Conservation (phyloP, 768 basidiomycete genomes). For the Leccinellum luteum region DNA sequence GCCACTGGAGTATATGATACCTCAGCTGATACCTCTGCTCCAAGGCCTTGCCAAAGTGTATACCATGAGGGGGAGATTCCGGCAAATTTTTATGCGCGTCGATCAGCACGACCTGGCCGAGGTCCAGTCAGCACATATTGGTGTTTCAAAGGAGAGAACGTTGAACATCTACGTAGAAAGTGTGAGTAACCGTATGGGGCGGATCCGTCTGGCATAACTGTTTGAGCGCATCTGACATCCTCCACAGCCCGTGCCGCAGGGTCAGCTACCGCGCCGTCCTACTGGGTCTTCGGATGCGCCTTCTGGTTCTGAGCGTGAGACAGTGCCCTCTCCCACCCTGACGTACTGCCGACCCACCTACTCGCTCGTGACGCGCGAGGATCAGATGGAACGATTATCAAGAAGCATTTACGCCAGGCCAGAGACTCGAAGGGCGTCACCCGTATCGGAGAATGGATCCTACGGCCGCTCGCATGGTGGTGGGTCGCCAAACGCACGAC, state of each 20-base stretch:
- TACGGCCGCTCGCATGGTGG: slow-evolving; percentile 16
- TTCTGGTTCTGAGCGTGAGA: slow-evolving; percentile 23
- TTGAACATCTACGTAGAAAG: slow-evolving; percentile 58
- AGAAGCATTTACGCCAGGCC: slow-evolving; percentile 16
- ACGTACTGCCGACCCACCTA: slow-evolving; percentile 4
- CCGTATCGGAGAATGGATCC: slow-evolving; percentile 18
- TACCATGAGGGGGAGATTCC: slow-evolving; percentile 63
- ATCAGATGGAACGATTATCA: slow-evolving; percentile 27
- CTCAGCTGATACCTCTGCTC: not conserved
- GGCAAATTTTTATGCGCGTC: slow-evolving; percentile 66
- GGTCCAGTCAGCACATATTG: slow-evolving; percentile 54
- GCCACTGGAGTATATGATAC: not conserved
- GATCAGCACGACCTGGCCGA: slow-evolving; percentile 48
- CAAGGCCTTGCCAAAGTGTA: slow-evolving; percentile 69
- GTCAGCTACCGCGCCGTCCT: slow-evolving; percentile 27
- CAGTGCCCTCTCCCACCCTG: slow-evolving; percentile 2
- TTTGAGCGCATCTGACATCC: slow-evolving; percentile 9
- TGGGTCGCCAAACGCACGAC: slow-evolving; percentile 6
- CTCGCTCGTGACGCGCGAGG: slow-evolving; percentile 24
- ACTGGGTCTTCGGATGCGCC: slow-evolving; percentile 7
- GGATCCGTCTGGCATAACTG: not conserved
- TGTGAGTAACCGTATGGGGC: slow-evolving; percentile 36
- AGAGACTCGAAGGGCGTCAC: slow-evolving; percentile 9
- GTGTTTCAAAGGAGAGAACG: slow-evolving; percentile 51
- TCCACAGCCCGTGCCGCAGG: slow-evolving; percentile 24